Conservation (phyloP, 495 filamentous ascomycete species). For the Geoglossum glabrum region DNA sequence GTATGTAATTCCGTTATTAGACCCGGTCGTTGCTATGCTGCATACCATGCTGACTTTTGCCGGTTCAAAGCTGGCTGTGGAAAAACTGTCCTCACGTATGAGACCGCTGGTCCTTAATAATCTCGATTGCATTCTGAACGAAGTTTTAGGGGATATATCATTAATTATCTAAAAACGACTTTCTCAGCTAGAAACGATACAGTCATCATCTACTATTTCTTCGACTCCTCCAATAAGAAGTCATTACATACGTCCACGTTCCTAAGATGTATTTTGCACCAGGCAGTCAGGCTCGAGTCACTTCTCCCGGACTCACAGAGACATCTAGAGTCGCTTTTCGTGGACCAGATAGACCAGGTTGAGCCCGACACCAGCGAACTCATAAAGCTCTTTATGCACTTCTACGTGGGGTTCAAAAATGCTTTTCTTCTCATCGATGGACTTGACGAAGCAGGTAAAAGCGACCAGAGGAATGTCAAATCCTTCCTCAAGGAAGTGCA, state of each 20-base stretch:
- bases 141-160: constrained; percentile 3
- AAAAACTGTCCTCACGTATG: constrained; percentile 14
- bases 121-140: background rate
- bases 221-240: constrained; percentile 8
- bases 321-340: constrained; percentile 5
- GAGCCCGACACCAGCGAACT: constrained; percentile 3
- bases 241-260: constrained; percentile 6
- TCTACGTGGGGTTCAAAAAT: constrained; percentile 5
- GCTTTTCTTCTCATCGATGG: constrained; percentile 13
- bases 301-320: constrained; percentile 8
- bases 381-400: background rate
- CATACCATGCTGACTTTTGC: background rate
- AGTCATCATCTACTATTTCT: constrained; percentile 12
- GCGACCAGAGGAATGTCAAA: constrained; percentile 6
- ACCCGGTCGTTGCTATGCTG: background rate
- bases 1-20: constrained; percentile 3
- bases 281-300: constrained; percentile 6
- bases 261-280: constrained; percentile 12
- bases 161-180: constrained; percentile 4
- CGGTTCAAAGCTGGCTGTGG: constrained; percentile 12
- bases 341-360: background rate
- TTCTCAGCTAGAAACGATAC: background rate
- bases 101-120: background rate
- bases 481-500: constrained; percentile 6
- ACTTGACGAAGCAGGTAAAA: constrained; percentile 11